Conservation (phyloP, 768 basidiomycete species). For the Phylloporus sp. region DNA sequence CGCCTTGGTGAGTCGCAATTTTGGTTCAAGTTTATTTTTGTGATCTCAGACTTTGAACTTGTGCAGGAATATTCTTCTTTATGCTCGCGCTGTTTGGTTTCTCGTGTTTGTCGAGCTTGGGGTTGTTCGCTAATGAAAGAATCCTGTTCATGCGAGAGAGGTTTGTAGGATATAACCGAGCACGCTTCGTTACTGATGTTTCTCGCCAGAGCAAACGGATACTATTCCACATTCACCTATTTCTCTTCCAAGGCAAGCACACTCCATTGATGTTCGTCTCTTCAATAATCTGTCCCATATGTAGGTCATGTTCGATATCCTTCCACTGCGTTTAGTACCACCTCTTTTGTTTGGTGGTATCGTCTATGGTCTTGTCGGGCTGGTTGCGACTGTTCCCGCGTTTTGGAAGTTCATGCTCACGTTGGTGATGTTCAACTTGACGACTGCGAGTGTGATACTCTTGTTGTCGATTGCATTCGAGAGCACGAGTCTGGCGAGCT, state of each 20-base stretch:
- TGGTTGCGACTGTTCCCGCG: constrained; percentile 81
- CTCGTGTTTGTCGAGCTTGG: constrained; percentile 90
- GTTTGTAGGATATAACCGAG: constrained; percentile 36
- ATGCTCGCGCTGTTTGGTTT: constrained; percentile 95
- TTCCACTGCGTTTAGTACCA: constrained; percentile 91
- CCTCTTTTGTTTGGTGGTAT: constrained; percentile 95
- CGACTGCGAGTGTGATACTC: constrained; percentile 88
- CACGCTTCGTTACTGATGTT: not conserved
- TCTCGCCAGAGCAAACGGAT: constrained; percentile 80
- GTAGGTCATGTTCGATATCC: constrained; percentile 91
- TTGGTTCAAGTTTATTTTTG: not conserved
- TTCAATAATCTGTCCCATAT: not conserved
- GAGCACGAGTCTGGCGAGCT: constrained; percentile 81
- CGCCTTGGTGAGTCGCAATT: constrained; percentile 55
- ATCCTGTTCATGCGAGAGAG: constrained; percentile 98
- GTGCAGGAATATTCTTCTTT: constrained; percentile 89
- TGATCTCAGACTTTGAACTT: not conserved
- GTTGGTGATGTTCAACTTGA: constrained; percentile 93
- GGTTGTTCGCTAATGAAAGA: constrained; percentile 91
- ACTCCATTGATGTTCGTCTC: not conserved
- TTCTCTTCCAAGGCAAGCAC: constrained; percentile 79
- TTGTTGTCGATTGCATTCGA: constrained; percentile 86
- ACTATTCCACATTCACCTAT: constrained; percentile 96
- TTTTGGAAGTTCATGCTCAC: constrained; percentile 99
- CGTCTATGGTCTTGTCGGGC: constrained; percentile 89